A percentile compares a stretch with the other conserved stretches of the same genome.
Conservation (phyloP, 106 monocot genomes). For the Dendrobium chrysotoxum region DNA sequence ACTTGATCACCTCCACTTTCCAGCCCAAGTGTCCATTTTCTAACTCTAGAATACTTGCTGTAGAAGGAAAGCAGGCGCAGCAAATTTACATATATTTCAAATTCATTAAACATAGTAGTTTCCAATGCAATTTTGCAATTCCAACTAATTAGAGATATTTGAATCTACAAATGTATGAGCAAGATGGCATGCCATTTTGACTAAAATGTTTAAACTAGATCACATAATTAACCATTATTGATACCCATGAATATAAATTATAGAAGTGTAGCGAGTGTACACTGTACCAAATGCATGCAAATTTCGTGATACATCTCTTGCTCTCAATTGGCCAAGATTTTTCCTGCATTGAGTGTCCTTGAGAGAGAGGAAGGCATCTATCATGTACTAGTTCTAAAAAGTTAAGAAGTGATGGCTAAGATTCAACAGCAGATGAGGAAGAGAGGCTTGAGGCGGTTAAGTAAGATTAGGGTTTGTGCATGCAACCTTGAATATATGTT, state of each 20-base stretch:
- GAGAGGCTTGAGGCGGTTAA: too few species aligned
- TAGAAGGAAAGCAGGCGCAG: slow-evolving; percentile 12
- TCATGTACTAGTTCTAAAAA: too few species aligned
- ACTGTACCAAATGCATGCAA: background rate
- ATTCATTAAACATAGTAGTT: background rate
- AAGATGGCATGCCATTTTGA: background rate
- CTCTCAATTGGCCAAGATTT: too few species aligned
- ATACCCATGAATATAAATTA: background rate
- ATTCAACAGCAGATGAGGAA: too few species aligned
- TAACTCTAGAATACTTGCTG: slow-evolving; percentile 85
- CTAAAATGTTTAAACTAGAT: background rate
- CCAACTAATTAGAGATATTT: background rate
- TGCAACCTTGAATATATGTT: too few species aligned
- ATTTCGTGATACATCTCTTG: too few species aligned
- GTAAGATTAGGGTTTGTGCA: too few species aligned
- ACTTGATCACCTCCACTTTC: slow-evolving; percentile 58
- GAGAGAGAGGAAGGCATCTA: too few species aligned
- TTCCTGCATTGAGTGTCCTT: too few species aligned
- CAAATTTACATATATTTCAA: background rate
- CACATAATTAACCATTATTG: background rate
- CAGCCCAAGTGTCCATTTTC: slow-evolving; percentile 85
- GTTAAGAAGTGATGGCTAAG: too few species aligned
- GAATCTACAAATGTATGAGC: background rate
- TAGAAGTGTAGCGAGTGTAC: background rate
- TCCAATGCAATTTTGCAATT: background rate